Evolutionary conservation across 192 early-diverging fungal species (phyloP).

Genomic region (Entomortierella lignicola): DNA sequence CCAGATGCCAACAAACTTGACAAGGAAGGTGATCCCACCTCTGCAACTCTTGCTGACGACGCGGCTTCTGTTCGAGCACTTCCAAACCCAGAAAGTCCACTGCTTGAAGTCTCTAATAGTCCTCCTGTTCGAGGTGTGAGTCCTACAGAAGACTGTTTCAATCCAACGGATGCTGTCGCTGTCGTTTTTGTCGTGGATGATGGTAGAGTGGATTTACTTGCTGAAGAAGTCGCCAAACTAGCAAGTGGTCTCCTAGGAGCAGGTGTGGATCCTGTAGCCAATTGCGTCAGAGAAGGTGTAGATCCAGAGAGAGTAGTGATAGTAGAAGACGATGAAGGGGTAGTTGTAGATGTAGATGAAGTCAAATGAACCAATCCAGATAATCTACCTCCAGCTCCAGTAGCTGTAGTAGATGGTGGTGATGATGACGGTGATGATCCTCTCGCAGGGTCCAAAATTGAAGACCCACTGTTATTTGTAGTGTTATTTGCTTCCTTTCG

Average conservation of each 20-base stretch:
- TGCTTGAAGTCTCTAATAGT: background rate
- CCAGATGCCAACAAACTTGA: background rate
- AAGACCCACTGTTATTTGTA: background rate
- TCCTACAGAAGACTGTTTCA: background rate
- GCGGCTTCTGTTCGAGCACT: background rate
- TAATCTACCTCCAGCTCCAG: background rate
- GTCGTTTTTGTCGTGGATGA: conserved; percentile 1
- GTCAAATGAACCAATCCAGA: conserved; percentile 10
- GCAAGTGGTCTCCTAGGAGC: conserved; percentile 7
- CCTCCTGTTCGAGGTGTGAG: conserved; percentile 9
- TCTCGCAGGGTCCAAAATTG: conserved; percentile 16
- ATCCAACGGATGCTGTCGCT: background rate
- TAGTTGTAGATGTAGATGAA: background rate
- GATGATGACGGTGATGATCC: too few relatives aligned
- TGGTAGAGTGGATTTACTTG: background rate
- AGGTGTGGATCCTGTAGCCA: background rate
- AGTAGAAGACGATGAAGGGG: background rate
- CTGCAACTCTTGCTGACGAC: too few relatives aligned
- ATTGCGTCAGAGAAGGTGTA: conserved; percentile 13
- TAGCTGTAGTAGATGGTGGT: too few relatives aligned
- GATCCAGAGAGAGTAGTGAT: background rate
- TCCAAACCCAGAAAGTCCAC: background rate
- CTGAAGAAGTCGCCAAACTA: conserved; percentile 8
- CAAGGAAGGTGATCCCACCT: background rate
- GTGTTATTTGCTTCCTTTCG: background rate